Percentiles rank a stretch among this genome's conserved stretches.
Conservation (phyloP, 1,139 yeast genomes). For the Yamadazyma conglobata region DNA sequence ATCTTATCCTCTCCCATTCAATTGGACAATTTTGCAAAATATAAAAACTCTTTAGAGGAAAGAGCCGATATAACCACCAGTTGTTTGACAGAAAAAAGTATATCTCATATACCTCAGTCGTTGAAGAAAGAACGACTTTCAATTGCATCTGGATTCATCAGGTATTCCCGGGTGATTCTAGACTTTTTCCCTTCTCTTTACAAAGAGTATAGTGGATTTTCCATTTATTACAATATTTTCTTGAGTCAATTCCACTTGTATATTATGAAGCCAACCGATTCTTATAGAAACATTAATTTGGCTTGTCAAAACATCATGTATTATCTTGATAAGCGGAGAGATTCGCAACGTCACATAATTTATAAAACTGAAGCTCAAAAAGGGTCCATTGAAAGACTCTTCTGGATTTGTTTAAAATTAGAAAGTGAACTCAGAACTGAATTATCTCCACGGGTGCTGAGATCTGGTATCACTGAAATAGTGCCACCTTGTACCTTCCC, state of each 20-base stretch:
- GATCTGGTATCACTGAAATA: constrained; percentile 40
- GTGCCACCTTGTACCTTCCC: constrained; percentile 45
- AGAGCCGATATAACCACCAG: constrained; percentile 15
- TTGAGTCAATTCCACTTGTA: constrained; percentile 35
- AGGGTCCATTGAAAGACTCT: constrained; percentile 34
- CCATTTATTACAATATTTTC: constrained; percentile 20
- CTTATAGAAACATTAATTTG: constrained; percentile 30
- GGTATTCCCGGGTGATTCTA: constrained; percentile 22
- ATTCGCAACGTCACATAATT: constrained; percentile 8
- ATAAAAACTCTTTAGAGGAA: constrained; percentile 28
- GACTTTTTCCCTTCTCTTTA: constrained; percentile 24
- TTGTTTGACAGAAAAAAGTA: constrained; percentile 13
- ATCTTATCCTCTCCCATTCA: constrained; percentile 30
- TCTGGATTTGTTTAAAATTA: constrained; percentile 45
- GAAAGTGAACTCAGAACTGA: constrained; percentile 47
- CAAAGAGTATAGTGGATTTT: constrained; percentile 19
- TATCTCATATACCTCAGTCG: constrained; percentile 6
- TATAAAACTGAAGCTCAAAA: constrained; percentile 13
- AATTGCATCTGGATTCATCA: constrained; percentile 23
- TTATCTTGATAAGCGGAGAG: constrained; percentile 20
- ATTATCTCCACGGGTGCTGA: constrained; percentile 40
- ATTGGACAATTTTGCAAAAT: constrained; percentile 31
- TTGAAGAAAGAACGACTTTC: constrained; percentile 21
- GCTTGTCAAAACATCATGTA: constrained; percentile 38
- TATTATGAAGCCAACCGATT: constrained; percentile 34